These are phyloP conservation scores for Somion occarium DNA, from an alignment of 1,284 basidiomycete genomes.

Conservation along the genomic window DNA sequence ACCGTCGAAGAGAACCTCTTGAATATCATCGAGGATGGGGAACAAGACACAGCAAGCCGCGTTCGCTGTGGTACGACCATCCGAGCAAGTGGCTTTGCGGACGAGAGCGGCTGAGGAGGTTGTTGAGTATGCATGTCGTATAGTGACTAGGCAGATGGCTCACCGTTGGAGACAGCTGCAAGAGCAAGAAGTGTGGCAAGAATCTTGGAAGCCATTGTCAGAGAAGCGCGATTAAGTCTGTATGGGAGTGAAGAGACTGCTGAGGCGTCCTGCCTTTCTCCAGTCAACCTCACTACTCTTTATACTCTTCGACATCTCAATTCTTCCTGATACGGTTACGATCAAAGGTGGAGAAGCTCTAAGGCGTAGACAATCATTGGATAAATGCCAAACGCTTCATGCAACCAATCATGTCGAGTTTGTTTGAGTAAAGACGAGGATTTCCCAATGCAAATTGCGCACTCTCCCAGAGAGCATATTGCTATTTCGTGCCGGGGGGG, in stretches of 20 bases:
- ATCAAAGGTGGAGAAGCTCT: not conserved
- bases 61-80: conserved; percentile 5
- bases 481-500: not conserved
- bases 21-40: conserved; percentile 9
- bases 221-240: conserved; percentile 1
- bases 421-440: not conserved
- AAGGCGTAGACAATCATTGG: not conserved
- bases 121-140: not conserved
- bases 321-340: too few species aligned
- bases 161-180: not conserved
- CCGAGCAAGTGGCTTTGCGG: not conserved
- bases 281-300: not conserved
- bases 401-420: not conserved
- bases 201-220: not conserved
- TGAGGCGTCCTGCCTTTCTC: not conserved
- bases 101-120: conserved; percentile 1
- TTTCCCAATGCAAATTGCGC: not conserved
- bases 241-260: not conserved
- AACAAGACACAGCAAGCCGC: conserved; percentile 8
- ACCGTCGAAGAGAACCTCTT: conserved; percentile 11
- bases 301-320: not conserved
- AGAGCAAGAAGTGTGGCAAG: conserved; percentile 1
- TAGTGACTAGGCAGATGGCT: not conserved
- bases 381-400: not conserved
- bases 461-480: not conserved